Base-by-base conservation (phyloP, 176 grass and related monocot genomes). In the Triticum timopheevii region DNA sequence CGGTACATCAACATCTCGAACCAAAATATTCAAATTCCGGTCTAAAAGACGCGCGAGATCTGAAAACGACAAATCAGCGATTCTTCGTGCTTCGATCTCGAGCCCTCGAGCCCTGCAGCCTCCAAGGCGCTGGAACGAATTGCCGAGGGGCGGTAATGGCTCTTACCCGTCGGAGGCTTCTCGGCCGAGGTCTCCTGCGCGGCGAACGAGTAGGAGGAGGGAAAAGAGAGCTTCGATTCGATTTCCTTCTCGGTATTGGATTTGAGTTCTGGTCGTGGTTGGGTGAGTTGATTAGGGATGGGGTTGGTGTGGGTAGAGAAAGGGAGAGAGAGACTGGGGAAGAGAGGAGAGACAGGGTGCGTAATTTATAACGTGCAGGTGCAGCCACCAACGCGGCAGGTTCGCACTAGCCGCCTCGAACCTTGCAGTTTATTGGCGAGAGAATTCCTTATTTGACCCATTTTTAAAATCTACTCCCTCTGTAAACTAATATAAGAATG, bases 351-450 rank as follows among this genome's bases (percentile, higher is more conserved):
- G 63, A 40, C 65, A 11, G 49, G 40, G 71, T 64, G 72, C 61
- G 84, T 83, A 19, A 73, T 87, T 87, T 87, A 90, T 90, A 90
- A 73, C 40, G 84, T 25, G 65, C 59, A 45, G 65, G 15, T 54
- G 50, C 16, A 54, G 50, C 50, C 79, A 82, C 16, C 71, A 69
- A 12, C 52, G 39, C 64, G 67, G 88, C 72, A 78, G 84, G 50
- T 83, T 86, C 84, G 47, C 1, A 22, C 28, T 58, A 77, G 5
- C 33, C 27, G 42, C 72, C 69, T 71, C 35, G 68, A 38, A 38
- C 36, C 36, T 38, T 38, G 36, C 36, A 38, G 36, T 7, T 30
- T 30, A 30, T 30, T 30, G 28, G 28, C 28, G 28, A 30, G 28
- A 30, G 28, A 30, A 30, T 30, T 30, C 28, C 28, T 30, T 30